A percentile compares a stretch with the other conserved stretches of the same genome.
phyloP scores from a whole-genome alignment of 2,329 filamentous ascomycete species.

The Xylariomycetidae sp. region DNA sequence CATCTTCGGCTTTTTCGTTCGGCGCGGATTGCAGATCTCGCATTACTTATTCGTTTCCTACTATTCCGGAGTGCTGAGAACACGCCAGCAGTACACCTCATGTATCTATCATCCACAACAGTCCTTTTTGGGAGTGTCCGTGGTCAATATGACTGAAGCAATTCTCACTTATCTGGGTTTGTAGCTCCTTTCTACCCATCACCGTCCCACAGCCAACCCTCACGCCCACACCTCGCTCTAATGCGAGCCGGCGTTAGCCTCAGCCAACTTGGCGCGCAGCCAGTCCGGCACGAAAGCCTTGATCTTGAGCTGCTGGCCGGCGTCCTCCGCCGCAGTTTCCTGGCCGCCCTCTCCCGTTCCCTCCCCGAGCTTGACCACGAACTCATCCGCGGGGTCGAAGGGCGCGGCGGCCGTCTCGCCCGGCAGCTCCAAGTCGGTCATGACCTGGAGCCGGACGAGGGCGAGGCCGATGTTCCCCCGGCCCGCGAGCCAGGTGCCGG shows the following conservation, averaged over 20 bases:
- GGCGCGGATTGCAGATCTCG: too few relatives aligned
- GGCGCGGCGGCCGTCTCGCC: constrained; percentile 57
- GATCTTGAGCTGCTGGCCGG: constrained; percentile 41
- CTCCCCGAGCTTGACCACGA: constrained; percentile 43
- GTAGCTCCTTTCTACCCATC: too few relatives aligned
- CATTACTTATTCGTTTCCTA: too few relatives aligned
- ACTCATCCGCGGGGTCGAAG: constrained; percentile 56
- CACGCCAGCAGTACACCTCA: too few relatives aligned
- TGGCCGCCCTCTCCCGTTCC: constrained; percentile 29
- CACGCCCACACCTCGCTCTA: too few relatives aligned
- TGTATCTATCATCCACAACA: too few relatives aligned
- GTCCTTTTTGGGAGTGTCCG: too few relatives aligned
- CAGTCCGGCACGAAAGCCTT: constrained; percentile 84
- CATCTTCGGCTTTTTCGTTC: too few relatives aligned
- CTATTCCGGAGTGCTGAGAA: too few relatives aligned
- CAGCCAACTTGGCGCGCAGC: constrained; percentile 42
- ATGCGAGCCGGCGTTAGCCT: background rate
- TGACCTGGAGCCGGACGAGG: constrained; percentile 80
- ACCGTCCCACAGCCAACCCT: too few relatives aligned
- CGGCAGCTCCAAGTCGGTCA: constrained; percentile 74
- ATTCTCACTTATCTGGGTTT: too few relatives aligned
- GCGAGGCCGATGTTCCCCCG: constrained; percentile 83
- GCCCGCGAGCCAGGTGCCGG: constrained; percentile 74
- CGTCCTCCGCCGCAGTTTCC: constrained; percentile 24
- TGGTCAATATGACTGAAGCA: too few relatives aligned